These are phyloP conservation scores for Brassica balearica DNA, from an alignment of 441 rosid species.

Conservation along the genomic window DNA sequence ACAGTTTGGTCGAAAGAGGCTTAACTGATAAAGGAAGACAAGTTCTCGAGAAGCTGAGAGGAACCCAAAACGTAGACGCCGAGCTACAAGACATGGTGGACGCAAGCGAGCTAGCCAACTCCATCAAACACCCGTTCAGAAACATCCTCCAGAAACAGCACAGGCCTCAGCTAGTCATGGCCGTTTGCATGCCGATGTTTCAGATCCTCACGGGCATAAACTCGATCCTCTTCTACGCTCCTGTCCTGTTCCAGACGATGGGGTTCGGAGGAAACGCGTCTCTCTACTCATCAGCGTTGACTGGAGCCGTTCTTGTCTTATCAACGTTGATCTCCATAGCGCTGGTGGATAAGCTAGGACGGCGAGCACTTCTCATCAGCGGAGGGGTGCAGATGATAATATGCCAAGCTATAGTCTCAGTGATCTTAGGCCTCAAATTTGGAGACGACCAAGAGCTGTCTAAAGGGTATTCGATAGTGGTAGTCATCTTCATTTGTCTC, in stretches of 20 bases:
- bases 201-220: conserved; percentile 95
- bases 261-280: conserved; percentile 84
- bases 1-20: conserved; percentile 80
- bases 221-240: conserved; percentile 92
- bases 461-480: conserved; percentile 64
- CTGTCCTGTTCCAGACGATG: conserved; percentile 83
- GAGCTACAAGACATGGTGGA: conserved; percentile 87
- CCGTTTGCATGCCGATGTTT: conserved; percentile 77
- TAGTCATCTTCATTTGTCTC: conserved; percentile 73
- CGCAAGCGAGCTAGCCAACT: conserved; percentile 80
- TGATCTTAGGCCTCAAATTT: conserved; percentile 73
- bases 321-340: conserved; percentile 78
- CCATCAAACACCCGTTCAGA: conserved; percentile 81
- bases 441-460: conserved; percentile 65
- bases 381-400: conserved; percentile 86
- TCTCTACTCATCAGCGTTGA: conserved; percentile 80
- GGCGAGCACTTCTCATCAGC: conserved; percentile 74
- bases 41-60: conserved; percentile 73
- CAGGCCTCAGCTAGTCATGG: conserved; percentile 84
- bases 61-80: conserved; percentile 66
- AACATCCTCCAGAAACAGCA: conserved; percentile 70
- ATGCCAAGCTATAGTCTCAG: conserved; percentile 73
- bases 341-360: conserved; percentile 75
- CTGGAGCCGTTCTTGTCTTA: conserved; percentile 82
- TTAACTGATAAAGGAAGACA: conserved; percentile 57